Evolutionary conservation across 140 eudicot genomes (phyloP).

Genomic region (Bidens hawaiensis): DNA sequence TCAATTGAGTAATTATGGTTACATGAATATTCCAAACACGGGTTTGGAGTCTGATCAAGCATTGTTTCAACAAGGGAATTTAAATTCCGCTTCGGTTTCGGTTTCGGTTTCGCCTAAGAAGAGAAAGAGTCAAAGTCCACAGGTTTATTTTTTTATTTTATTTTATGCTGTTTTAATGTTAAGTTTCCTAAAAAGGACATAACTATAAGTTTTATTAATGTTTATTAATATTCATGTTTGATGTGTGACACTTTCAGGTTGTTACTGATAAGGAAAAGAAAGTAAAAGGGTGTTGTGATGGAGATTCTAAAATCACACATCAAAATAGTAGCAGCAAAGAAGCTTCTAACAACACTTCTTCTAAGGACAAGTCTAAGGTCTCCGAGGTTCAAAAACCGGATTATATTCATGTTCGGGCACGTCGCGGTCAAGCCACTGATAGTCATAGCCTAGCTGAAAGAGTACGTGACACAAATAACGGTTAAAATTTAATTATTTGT

Average conservation of each 20-base stretch:
- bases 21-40: conserved; percentile 15
- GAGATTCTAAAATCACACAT: conserved; percentile 38
- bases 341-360: conserved; percentile 20
- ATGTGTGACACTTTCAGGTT: conserved; percentile 48
- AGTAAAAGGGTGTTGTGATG: conserved; percentile 50
- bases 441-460: conserved; percentile 95
- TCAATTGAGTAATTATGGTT: conserved; percentile 34
- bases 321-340: conserved; percentile 37
- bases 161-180: conserved; percentile 13
- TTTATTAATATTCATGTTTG: conserved; percentile 2
- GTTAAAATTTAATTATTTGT: background rate
- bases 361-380: conserved; percentile 46
- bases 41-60: conserved; percentile 12
- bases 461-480: conserved; percentile 35
- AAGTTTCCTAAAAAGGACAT: conserved; percentile 13
- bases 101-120: conserved; percentile 53
- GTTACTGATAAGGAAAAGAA: conserved; percentile 52
- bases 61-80: conserved; percentile 30
- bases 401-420: conserved; percentile 85
- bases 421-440: conserved; percentile 90
- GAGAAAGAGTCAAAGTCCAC: conserved; percentile 46
- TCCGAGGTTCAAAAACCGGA: conserved; percentile 60
- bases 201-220: background rate
- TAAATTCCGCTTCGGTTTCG: conserved; percentile 17
- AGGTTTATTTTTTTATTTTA: conserved; percentile 34